These are phyloP conservation scores for Xylogone sp. DNA, from an alignment of 2,329 filamentous ascomycete species.

Conservation along the genomic window DNA sequence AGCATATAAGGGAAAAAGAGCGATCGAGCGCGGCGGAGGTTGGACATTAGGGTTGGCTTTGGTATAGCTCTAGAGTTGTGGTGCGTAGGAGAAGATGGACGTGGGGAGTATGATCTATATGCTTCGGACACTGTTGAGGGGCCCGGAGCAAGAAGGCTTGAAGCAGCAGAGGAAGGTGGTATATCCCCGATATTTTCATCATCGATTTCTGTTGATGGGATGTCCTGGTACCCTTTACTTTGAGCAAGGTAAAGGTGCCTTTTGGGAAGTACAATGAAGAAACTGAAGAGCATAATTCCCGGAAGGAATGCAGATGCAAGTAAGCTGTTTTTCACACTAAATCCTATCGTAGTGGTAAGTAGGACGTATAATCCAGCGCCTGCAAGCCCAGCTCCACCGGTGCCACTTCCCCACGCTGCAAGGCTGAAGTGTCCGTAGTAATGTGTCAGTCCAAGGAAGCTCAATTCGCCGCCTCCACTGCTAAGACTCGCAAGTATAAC, in stretches of 20 bases:
- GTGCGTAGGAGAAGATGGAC: constrained; percentile 5
- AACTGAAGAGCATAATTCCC: constrained; percentile 76
- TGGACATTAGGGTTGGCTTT: constrained; percentile 33
- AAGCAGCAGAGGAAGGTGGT: constrained; percentile 38
- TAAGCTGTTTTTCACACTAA: constrained; percentile 71
- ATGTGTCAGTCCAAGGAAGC: constrained; percentile 86
- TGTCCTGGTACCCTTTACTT: constrained; percentile 49
- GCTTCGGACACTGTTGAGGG: constrained; percentile 37
- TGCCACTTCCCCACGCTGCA: constrained; percentile 89
- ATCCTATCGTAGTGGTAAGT: constrained; percentile 73
- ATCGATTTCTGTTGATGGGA: constrained; percentile 40
- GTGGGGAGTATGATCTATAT: constrained; percentile 29
- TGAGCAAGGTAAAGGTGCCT: constrained; percentile 54
- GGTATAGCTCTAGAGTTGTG: constrained; percentile 1
- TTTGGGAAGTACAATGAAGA: constrained; percentile 75
- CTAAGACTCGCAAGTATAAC: constrained; percentile 82
- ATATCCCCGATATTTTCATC: constrained; percentile 32
- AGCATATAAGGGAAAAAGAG: constrained; percentile 84
- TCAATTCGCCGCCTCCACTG: constrained; percentile 83
- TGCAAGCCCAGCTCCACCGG: constrained; percentile 81
- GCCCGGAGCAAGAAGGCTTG: constrained; percentile 45
- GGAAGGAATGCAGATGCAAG: constrained; percentile 77
- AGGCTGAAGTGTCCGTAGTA: constrained; percentile 87
- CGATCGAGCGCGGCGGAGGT: constrained; percentile 61
- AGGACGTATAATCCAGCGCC: constrained; percentile 86